Conservation (phyloP, 257 asterid species). For the Scutellaria baicalensis region DNA sequence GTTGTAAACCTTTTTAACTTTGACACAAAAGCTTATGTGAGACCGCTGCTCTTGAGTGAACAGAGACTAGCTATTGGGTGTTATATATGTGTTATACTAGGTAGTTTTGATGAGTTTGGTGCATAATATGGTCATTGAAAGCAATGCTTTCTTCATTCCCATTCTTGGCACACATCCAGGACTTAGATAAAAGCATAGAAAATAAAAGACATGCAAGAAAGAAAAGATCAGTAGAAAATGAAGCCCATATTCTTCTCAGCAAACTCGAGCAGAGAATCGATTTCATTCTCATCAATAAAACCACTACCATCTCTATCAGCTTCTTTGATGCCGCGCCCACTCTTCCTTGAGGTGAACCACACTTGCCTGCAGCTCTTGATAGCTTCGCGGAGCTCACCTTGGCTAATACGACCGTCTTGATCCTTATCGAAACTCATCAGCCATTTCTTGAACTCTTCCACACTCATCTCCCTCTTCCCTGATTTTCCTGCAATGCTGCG, state of each 20-base stretch:
- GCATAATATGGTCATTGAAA: no score
- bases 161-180: background rate
- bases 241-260: conserved; percentile 24
- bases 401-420: conserved; percentile 28
- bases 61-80: no score
- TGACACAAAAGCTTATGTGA: no score
- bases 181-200: background rate
- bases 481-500: background rate
- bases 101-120: no score
- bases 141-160: no score
- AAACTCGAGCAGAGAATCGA: conserved; percentile 23
- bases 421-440: conserved; percentile 25
- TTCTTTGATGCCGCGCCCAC: conserved; percentile 16
- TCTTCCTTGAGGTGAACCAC: conserved; percentile 26
- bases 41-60: no score
- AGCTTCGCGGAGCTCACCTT: conserved; percentile 21
- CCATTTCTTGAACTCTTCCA: conserved; percentile 38
- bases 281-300: conserved; percentile 25
- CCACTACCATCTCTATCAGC: conserved; percentile 25
- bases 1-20: no score
- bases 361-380: conserved; percentile 18
- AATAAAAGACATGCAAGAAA: no score
- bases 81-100: no score
- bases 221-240: conserved; percentile 4
- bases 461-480: conserved; percentile 14